Conservation (phyloP, 2,329 filamentous ascomycete species). For the Emergomyces orientalis region DNA sequence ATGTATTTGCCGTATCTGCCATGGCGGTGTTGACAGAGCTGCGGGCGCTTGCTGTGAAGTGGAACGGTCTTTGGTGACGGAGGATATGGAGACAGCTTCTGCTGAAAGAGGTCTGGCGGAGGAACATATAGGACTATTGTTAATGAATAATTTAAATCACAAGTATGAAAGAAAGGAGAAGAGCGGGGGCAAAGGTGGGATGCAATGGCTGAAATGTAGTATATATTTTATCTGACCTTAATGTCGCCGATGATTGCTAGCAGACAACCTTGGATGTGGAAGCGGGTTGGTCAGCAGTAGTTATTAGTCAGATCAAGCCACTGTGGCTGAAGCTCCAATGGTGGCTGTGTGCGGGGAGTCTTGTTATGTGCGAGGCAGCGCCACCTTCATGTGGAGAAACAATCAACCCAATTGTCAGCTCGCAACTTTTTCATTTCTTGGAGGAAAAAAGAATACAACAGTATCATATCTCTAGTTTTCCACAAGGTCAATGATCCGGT, state of each 20-base stretch:
- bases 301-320: background rate
- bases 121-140: constrained; percentile 13
- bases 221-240: background rate
- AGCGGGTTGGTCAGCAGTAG: background rate
- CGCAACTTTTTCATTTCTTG: background rate
- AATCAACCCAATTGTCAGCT: background rate
- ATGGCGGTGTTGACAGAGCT: constrained; percentile 31
- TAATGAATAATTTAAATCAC: background rate
- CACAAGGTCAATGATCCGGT: constrained; percentile 12
- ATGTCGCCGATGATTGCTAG: too few species aligned
- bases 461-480: background rate
- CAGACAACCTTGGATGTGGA: too few species aligned
- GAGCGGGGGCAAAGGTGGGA: background rate
- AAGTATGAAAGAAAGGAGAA: background rate
- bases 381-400: background rate
- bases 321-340: constrained; percentile 9
- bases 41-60: constrained; percentile 28
- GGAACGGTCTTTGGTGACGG: constrained; percentile 21
- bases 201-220: background rate
- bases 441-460: background rate
- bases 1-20: constrained; percentile 42
- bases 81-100: constrained; percentile 10
- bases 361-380: too few species aligned
- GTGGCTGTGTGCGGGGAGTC: too few species aligned
- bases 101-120: constrained; percentile 10